Evolutionary conservation across 176 grass and related monocot species (phyloP).

Genomic region (Musa beccarii): DNA sequence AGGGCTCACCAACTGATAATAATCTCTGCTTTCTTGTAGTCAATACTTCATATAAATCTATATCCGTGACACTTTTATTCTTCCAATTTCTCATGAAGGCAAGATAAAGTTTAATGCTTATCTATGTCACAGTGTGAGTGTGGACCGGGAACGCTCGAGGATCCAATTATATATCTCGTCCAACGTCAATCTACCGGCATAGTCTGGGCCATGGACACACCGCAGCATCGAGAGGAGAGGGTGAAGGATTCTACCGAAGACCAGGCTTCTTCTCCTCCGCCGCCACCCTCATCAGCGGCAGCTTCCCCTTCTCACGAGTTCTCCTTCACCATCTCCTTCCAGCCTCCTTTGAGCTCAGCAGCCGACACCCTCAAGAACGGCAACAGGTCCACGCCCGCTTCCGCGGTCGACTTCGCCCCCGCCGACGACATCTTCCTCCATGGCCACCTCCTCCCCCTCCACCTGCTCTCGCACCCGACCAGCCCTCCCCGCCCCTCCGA

Average conservation of each 20-base stretch:
- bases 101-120: too few species aligned
- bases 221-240: constrained; percentile 23
- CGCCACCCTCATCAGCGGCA: constrained; percentile 8
- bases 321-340: constrained; percentile 40
- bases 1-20: too few species aligned
- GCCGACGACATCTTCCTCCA: constrained; percentile 18
- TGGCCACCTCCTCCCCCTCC: constrained; percentile 19
- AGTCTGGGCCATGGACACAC: constrained; percentile 20
- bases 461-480: background rate
- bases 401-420: background rate
- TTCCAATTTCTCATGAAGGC: too few species aligned
- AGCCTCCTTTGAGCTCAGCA: background rate
- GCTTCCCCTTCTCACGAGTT: constrained; percentile 33
- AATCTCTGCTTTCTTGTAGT: too few species aligned
- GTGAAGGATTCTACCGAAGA: too few species aligned
- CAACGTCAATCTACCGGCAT: too few species aligned
- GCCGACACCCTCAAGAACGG: constrained; percentile 7
- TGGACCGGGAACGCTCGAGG: too few species aligned
- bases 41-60: too few species aligned
- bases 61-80: too few species aligned
- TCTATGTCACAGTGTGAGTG: too few species aligned
- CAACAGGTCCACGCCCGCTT: background rate
- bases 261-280: constrained; percentile 16
- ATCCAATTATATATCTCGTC: too few species aligned
- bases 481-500: constrained; percentile 23